These are phyloP conservation scores for Marsdenia floribunda DNA, from an alignment of 257 asterid species.

Conservation along the genomic window DNA sequence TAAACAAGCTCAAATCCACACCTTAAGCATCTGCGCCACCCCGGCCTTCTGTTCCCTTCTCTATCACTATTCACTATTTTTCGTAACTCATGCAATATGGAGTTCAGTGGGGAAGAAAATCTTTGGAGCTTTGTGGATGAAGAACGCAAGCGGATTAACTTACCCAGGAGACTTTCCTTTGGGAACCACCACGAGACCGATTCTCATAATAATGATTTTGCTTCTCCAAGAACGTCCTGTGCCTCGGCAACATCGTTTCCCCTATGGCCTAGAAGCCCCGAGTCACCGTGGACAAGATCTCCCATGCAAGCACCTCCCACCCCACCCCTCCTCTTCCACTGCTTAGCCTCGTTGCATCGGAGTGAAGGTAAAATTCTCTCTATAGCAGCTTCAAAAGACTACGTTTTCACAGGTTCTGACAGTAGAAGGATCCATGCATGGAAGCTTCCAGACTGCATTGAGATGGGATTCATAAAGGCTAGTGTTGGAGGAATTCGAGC, in stretches of 20 bases:
- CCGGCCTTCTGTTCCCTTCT: too few species aligned
- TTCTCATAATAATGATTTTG: constrained; percentile 25
- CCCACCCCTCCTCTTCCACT: constrained; percentile 52
- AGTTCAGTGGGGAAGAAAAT: constrained; percentile 28
- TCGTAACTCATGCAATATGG: constrained; percentile 28
- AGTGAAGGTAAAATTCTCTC: constrained; percentile 50
- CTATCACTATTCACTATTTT: neutral
- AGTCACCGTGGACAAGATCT: constrained; percentile 60
- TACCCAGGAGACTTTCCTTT: constrained; percentile 51
- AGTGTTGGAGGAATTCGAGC: constrained; percentile 49
- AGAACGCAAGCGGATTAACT: constrained; percentile 32
- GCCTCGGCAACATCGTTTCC: constrained; percentile 47
- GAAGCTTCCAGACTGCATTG: constrained; percentile 57
- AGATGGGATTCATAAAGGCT: constrained; percentile 48
- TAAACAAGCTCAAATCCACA: neutral
- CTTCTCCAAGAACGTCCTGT: constrained; percentile 56
- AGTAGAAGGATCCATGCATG: constrained; percentile 61
- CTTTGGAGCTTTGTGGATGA: constrained; percentile 45
- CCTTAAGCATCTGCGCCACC: neutral
- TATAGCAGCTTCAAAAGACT: constrained; percentile 38
- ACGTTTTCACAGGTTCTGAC: constrained; percentile 53
- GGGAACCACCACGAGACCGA: constrained; percentile 34
- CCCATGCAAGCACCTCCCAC: constrained; percentile 29
- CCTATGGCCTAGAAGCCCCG: constrained; percentile 37
- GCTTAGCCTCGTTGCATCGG: constrained; percentile 62